These are phyloP conservation scores for Pichia sp. DNA, from an alignment of 1,139 yeast genomes.

Conservation along the genomic window DNA sequence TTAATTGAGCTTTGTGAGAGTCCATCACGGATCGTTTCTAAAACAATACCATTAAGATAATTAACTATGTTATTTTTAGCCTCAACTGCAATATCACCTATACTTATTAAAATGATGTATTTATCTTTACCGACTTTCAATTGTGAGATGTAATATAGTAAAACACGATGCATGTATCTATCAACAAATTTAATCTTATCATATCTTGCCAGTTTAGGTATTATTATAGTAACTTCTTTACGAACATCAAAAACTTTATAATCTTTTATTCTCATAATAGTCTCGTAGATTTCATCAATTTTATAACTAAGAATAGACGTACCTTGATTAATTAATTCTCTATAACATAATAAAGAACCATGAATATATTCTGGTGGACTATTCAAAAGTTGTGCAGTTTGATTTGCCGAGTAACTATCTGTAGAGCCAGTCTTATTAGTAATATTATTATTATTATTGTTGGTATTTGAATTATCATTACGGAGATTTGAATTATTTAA, in stretches of 20 bases:
- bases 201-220: constrained; percentile 78
- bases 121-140: constrained; percentile 69
- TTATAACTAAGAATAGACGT: constrained; percentile 65
- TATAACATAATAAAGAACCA: constrained; percentile 76
- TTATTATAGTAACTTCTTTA: constrained; percentile 72
- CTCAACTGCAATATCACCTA: constrained; percentile 79
- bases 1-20: constrained; percentile 54
- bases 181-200: constrained; percentile 74
- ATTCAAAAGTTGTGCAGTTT: constrained; percentile 12
- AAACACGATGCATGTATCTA: constrained; percentile 72
- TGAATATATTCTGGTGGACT: constrained; percentile 66
- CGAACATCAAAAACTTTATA: constrained; percentile 72
- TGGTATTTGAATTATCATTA: neutral
- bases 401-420: constrained; percentile 1
- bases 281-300: constrained; percentile 73
- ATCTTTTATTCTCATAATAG: constrained; percentile 67
- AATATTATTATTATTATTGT: neutral
- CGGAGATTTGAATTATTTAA: too few relatives aligned
- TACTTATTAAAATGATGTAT: constrained; percentile 70
- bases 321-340: constrained; percentile 66
- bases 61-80: constrained; percentile 86
- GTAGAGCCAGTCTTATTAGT: neutral
- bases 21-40: constrained; percentile 80
- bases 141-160: constrained; percentile 72
- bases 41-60: constrained; percentile 71